These are phyloP conservation scores for Centaurea solstitialis DNA, from an alignment of 129 eudicot genomes.

Conservation along the genomic window DNA sequence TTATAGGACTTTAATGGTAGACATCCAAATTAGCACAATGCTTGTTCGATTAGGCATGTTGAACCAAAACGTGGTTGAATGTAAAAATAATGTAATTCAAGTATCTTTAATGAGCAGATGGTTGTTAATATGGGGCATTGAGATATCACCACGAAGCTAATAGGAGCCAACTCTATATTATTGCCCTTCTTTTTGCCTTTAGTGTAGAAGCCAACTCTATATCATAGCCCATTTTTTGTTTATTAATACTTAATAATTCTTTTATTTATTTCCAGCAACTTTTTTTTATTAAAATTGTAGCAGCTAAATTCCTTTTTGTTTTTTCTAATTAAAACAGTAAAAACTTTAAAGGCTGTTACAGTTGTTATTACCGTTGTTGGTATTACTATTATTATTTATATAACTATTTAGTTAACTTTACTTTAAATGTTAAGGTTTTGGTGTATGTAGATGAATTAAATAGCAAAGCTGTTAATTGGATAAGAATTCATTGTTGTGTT, in stretches of 20 bases:
- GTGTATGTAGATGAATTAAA: background rate
- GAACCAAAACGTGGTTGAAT: background rate
- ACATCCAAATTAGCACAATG: background rate
- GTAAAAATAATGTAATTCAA: background rate
- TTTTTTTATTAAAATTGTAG: no score
- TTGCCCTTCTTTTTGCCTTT: no score
- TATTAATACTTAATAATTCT: no score
- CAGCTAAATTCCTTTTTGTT: no score
- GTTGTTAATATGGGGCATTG: background rate
- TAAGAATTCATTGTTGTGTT: background rate
- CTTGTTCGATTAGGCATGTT: background rate
- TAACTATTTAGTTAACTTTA: background rate
- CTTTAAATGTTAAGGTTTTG: background rate
- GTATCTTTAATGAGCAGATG: background rate
- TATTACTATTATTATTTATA: no score
- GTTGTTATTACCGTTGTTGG: background rate
- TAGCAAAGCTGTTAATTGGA: background rate
- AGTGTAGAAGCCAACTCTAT: no score
- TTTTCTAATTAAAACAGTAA: no score
- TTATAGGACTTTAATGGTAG: background rate
- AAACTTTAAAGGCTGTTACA: no score
- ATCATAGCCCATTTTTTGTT: no score
- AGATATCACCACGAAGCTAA: background rate
- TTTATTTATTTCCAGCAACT: no score
- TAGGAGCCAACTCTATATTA: background rate